A percentile compares a stretch with the other conserved stretches of the same genome.
These are phyloP conservation scores for Phaseolus lunatus DNA, from an alignment of 306 rosid genomes.

Conservation along the genomic window DNA sequence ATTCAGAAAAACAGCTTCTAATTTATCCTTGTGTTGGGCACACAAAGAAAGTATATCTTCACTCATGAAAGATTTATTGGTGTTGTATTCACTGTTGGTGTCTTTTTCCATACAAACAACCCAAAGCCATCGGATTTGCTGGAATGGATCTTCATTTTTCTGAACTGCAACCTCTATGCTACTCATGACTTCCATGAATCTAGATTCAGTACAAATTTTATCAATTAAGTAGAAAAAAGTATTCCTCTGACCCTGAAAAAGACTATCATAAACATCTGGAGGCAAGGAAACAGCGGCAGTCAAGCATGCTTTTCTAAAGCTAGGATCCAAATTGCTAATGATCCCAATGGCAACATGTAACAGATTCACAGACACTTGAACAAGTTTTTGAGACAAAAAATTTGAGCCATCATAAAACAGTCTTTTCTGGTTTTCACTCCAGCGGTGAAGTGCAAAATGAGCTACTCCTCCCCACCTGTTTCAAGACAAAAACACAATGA, in stretches of 20 bases:
- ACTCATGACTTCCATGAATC: slow-evolving; percentile 60
- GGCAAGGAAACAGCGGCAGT: slow-evolving; percentile 56
- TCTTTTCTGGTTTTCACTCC: slow-evolving; percentile 58
- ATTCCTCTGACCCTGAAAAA: slow-evolving; percentile 56
- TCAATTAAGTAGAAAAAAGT: slow-evolving; percentile 58
- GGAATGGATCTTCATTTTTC: slow-evolving; percentile 75
- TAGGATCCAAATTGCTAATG: slow-evolving; percentile 61
- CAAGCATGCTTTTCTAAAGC: slow-evolving; percentile 82
- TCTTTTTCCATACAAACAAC: slow-evolving; percentile 52
- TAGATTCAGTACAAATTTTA: slow-evolving; percentile 56
- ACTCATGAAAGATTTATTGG: slow-evolving; percentile 47
- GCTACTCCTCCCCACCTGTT: slow-evolving; percentile 88
- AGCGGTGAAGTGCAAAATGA: slow-evolving; percentile 69
- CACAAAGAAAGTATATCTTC: slow-evolving; percentile 49
- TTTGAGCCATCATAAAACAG: slow-evolving; percentile 38
- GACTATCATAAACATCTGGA: slow-evolving; percentile 48
- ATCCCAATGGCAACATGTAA: slow-evolving; percentile 73
- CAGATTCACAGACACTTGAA: slow-evolving; percentile 52
- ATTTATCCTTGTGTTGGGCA: slow-evolving; percentile 51
- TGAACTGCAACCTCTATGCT: slow-evolving; percentile 58
- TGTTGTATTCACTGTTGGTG: slow-evolving; percentile 39
- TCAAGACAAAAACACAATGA: slow-evolving; percentile 30
- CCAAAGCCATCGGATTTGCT: slow-evolving; percentile 67
- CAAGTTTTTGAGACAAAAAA: slow-evolving; percentile 49
- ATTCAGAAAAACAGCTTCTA: slow-evolving; percentile 61